phyloP scores from a whole-genome alignment of 2,329 filamentous ascomycete genomes.

The Cladosporium oxysporum region DNA sequence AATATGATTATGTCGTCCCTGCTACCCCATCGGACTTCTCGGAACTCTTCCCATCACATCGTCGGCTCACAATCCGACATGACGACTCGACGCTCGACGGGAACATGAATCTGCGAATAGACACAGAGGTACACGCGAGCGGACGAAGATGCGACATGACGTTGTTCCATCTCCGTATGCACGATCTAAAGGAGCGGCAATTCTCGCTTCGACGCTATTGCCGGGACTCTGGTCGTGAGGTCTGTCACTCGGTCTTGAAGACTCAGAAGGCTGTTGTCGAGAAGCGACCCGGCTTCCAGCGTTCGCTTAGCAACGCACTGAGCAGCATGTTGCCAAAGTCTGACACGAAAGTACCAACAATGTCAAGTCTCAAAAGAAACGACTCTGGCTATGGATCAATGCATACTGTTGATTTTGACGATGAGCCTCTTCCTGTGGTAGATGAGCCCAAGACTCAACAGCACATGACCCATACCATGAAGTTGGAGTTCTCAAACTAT shows the following conservation, averaged over 20 bases:
- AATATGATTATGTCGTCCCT: slow-evolving; percentile 59
- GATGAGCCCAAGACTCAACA: slow-evolving; percentile 40
- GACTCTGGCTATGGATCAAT: slow-evolving; percentile 62
- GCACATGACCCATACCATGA: slow-evolving; percentile 63
- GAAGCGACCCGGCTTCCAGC: slow-evolving; percentile 54
- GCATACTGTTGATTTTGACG: slow-evolving; percentile 41
- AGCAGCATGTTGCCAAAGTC: slow-evolving; percentile 58
- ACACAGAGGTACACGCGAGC: slow-evolving; percentile 67
- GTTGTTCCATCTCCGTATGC: slow-evolving; percentile 93
- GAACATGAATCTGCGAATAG: slow-evolving; percentile 93
- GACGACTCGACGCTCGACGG: slow-evolving; percentile 89
- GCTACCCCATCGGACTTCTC: slow-evolving; percentile 82
- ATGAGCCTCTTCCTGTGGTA: slow-evolving; percentile 38
- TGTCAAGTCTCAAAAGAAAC: slow-evolving; percentile 52
- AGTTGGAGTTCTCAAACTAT: slow-evolving; percentile 96
- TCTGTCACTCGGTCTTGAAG: slow-evolving; percentile 80
- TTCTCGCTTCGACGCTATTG: slow-evolving; percentile 92
- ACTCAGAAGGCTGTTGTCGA: slow-evolving; percentile 56
- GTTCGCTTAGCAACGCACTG: slow-evolving; percentile 62
- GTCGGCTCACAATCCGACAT: slow-evolving; percentile 79
- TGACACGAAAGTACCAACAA: slow-evolving; percentile 48
- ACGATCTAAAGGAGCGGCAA: slow-evolving; percentile 80
- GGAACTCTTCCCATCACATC: slow-evolving; percentile 80
- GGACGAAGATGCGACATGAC: slow-evolving; percentile 61
- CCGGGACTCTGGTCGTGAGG: slow-evolving; percentile 87